Conservation (phyloP, 2,329 filamentous ascomycete species). For the Nemania serpens region DNA sequence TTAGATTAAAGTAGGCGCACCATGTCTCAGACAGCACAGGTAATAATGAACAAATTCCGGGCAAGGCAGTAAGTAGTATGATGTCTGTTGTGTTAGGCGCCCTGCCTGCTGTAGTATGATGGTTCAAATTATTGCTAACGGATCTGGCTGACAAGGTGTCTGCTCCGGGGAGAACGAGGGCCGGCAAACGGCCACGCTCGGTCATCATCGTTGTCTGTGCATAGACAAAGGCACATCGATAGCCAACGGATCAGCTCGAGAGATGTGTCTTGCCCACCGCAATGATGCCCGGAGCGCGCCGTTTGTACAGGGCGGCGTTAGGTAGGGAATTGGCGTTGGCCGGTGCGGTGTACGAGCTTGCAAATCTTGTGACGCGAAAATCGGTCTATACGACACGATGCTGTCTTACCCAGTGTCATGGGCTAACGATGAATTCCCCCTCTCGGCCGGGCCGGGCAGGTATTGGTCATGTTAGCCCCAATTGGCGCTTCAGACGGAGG, state of each 20-base stretch:
- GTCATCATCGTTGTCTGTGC: constrained; percentile 16
- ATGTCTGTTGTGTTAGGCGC: constrained; percentile 15
- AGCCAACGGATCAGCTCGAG: constrained; percentile 5
- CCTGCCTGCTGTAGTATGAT: neutral
- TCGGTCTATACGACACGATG: neutral
- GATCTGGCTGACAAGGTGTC: neutral
- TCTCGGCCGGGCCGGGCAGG: constrained; percentile 18
- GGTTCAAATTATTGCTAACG: neutral
- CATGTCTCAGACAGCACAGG: neutral
- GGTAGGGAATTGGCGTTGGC: too few species aligned
- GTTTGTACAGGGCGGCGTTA: neutral
- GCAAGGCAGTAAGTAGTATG: constrained; percentile 21
- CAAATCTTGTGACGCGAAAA: too few species aligned
- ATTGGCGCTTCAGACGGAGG: neutral
- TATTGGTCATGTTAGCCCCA: constrained; percentile 1
- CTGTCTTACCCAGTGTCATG: constrained; percentile 7
- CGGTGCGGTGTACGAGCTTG: too few species aligned
- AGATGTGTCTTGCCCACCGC: neutral
- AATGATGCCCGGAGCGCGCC: neutral
- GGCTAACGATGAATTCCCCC: neutral
- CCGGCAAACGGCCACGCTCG: constrained; percentile 13
- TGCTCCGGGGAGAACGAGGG: constrained; percentile 5
- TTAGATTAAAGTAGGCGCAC: neutral
- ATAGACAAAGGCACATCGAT: constrained; percentile 10
- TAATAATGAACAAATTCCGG: constrained; percentile 5